These are phyloP conservation scores for Cystobasidium tubakii DNA, from an alignment of 768 basidiomycete genomes.

Conservation along the genomic window DNA sequence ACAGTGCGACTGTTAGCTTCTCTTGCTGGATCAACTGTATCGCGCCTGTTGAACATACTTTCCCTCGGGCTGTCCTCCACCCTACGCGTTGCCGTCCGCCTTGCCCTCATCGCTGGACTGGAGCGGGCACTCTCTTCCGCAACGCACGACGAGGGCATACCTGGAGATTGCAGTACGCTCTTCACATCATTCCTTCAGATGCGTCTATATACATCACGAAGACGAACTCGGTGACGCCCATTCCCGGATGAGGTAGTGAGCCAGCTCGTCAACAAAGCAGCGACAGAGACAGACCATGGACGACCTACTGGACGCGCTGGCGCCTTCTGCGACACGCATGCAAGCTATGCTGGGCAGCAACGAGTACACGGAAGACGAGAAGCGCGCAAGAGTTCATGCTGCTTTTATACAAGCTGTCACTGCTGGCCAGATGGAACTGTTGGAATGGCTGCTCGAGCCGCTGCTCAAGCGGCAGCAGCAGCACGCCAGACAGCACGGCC, in stretches of 20 bases:
- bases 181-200: too few relatives aligned
- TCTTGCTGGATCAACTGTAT: too few relatives aligned
- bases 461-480: not conserved
- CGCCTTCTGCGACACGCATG: not conserved
- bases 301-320: slow-evolving; percentile 4
- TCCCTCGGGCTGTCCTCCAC: too few relatives aligned
- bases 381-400: not conserved
- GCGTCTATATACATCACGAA: too few relatives aligned
- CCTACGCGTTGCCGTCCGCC: too few relatives aligned
- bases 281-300: not conserved
- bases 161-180: too few relatives aligned
- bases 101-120: too few relatives aligned
- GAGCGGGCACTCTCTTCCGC: too few relatives aligned
- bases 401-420: slow-evolving; percentile 37
- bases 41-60: too few relatives aligned
- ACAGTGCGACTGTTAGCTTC: too few relatives aligned
- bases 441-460: slow-evolving; percentile 44
- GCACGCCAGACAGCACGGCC: not conserved
- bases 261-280: not conserved
- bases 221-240: not conserved
- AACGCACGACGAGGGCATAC: too few relatives aligned
- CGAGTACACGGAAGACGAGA: slow-evolving; percentile 2
- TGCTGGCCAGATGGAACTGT: slow-evolving; percentile 42
- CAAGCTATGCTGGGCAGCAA: not conserved
- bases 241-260: not conserved